Conservation (phyloP, 768 basidiomycete genomes). For the Austroboletus eburneus region DNA sequence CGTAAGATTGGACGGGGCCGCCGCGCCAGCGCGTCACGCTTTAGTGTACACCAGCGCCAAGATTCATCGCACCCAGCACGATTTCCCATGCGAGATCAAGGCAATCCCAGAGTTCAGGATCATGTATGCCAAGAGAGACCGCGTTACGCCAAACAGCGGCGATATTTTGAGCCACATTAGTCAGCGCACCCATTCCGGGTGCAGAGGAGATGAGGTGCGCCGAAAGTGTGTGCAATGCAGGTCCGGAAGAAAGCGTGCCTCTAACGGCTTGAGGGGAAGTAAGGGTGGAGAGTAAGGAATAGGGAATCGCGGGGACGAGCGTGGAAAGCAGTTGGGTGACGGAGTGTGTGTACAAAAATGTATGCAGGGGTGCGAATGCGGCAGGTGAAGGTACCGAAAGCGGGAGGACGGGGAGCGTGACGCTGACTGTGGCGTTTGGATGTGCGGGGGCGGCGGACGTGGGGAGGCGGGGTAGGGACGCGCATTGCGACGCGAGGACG, state of each 20-base stretch:
- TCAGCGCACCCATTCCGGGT: constrained; percentile 40
- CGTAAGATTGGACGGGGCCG: constrained; percentile 12
- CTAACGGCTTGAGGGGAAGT: constrained; percentile 30
- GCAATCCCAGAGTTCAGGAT: constrained; percentile 60
- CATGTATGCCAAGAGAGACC: constrained; percentile 63
- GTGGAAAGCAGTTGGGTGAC: constrained; percentile 45
- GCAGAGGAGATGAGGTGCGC: constrained; percentile 47
- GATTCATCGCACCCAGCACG: constrained; percentile 55
- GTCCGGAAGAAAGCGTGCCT: constrained; percentile 45
- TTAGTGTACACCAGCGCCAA: constrained; percentile 41
- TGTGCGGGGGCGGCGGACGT: constrained; percentile 33
- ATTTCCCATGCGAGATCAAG: constrained; percentile 69
- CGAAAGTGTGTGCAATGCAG: constrained; percentile 52
- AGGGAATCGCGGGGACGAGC: constrained; percentile 38
- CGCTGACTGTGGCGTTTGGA: constrained; percentile 27
- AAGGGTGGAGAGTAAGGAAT: constrained; percentile 27
- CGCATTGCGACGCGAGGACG: constrained; percentile 65
- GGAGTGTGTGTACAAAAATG: constrained; percentile 66
- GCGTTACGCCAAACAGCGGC: constrained; percentile 72
- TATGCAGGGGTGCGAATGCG: constrained; percentile 54
- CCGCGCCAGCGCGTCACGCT: constrained; percentile 20
- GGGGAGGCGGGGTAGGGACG: constrained; percentile 57
- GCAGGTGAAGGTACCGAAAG: constrained; percentile 60
- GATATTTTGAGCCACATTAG: constrained; percentile 45
- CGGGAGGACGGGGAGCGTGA: constrained; percentile 57